Evolutionary conservation across 306 rosid genomes (phyloP), one percentile per base, ranked within the genome.

Genomic region (Geum urbanum): DNA sequence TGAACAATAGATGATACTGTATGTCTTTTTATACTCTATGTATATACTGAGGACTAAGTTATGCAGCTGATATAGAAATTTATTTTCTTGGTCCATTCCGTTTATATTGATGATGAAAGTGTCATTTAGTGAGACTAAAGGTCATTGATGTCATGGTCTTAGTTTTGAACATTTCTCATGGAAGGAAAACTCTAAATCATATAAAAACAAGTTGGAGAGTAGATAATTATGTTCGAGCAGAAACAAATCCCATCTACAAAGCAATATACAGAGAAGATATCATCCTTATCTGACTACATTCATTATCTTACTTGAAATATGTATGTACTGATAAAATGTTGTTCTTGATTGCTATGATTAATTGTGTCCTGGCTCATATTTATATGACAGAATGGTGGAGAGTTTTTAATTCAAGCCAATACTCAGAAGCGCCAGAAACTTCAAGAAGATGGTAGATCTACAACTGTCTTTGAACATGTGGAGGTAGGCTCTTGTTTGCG

Each of bases 391-490:
- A 79, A 72, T 72, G 89, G 86, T 58, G 86, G 78, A 37, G 91
- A 81, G 79, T 95, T 89, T 82, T 84, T 95, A 40, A 91, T 95
- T 69, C 99, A 89, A 82, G 97, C 96, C 72, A 95, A 91, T 79
- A 86, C 92, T 67, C 91, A 79, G 67, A 95, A 95, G 83, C 92
- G 96, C 58, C 84, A 32, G 61, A 91, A 89, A 82, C 79, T 72
- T 78, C 78, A 85, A 69, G 86, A 84, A 63, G 88, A 81, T 27
- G 63, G 70, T 43, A 68, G 69, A 59, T 46, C 85, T n/a, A 73
- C 76, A 77, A 4, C 60, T 54, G 74, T 74, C 74, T 83, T 82
- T 75, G 91, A 91, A 47, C 85, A 45, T 67, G 82, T 73, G 65
- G 97, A 89, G 96, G 99, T 95, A 78, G 72, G 86, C 76, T 56